Evolutionary conservation across 2,329 filamentous ascomycete species (phyloP).

Genomic region (Epichloe festucae): DNA sequence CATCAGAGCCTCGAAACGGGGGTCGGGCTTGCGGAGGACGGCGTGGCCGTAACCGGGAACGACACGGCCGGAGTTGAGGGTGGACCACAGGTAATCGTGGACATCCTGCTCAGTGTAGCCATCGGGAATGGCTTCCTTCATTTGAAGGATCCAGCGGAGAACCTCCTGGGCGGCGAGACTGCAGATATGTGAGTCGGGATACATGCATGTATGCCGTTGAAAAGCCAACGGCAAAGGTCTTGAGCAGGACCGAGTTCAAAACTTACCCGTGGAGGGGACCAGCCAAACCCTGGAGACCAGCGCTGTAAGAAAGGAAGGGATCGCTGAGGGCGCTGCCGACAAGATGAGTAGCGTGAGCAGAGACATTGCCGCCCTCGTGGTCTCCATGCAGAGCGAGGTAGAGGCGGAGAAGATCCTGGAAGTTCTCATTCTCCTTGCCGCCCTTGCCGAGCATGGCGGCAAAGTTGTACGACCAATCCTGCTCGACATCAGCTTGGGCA

Average conservation of each 20-base stretch:
- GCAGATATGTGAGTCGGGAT: neutral
- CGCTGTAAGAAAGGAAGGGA: slow-evolving; percentile 90
- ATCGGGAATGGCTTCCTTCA: slow-evolving; percentile 77
- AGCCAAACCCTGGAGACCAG: slow-evolving; percentile 86
- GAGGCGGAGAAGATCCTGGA: slow-evolving; percentile 86
- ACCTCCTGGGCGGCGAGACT: slow-evolving; percentile 92
- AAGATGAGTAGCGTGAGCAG: slow-evolving; percentile 86
- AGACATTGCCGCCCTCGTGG: slow-evolving; percentile 96
- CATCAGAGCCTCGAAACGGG: slow-evolving; percentile 92
- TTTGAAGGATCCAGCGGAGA: slow-evolving; percentile 89
- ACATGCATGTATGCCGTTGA: neutral
- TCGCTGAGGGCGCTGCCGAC: slow-evolving; percentile 91
- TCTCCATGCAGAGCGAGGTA: slow-evolving; percentile 96
- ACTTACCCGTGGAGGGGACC: slow-evolving; percentile 55
- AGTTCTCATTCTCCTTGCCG: slow-evolving; percentile 76
- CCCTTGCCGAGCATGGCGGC: slow-evolving; percentile 89
- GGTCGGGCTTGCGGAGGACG: slow-evolving; percentile 91
- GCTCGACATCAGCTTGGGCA: slow-evolving; percentile 61
- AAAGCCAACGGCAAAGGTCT: neutral
- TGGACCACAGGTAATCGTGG: slow-evolving; percentile 80
- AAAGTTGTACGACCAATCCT: slow-evolving; percentile 99
- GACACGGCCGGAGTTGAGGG: slow-evolving; percentile 85
- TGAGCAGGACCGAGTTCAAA: neutral
- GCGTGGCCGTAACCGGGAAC: slow-evolving; percentile 93
- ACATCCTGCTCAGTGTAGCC: slow-evolving; percentile 72